Conservation (phyloP, 1,139 yeast species). For the Hyphopichia fennica region DNA sequence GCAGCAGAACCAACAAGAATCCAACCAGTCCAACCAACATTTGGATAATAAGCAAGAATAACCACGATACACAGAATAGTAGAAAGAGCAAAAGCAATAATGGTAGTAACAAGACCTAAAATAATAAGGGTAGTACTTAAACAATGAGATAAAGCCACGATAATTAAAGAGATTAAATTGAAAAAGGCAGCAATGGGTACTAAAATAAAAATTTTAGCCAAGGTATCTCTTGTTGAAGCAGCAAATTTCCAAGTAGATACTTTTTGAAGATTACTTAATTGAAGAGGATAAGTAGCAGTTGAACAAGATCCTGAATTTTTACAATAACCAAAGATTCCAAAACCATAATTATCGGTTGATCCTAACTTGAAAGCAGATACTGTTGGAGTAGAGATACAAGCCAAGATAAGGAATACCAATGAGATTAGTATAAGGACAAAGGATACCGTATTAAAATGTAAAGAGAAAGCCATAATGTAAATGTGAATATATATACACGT, state of each 20-base stretch:
- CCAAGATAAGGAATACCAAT: conserved; percentile 50
- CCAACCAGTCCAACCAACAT: conserved; percentile 71
- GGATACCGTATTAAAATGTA: conserved; percentile 32
- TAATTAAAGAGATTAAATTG: conserved; percentile 48
- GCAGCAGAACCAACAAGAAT: conserved; percentile 65
- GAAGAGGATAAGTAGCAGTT: conserved; percentile 35
- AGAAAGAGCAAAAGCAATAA: conserved; percentile 52
- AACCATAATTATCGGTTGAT: conserved; percentile 48
- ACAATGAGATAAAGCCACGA: conserved; percentile 34
- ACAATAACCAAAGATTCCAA: conserved; percentile 90
- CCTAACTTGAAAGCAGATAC: conserved; percentile 38
- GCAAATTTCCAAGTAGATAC: conserved; percentile 27
- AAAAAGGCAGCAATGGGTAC: conserved; percentile 84
- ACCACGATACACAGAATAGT: conserved; percentile 54
- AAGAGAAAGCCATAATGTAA: conserved; percentile 14
- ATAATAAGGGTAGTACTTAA: conserved; percentile 17
- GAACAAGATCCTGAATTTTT: conserved; percentile 46
- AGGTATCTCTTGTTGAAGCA: conserved; percentile 52
- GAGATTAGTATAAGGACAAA: conserved; percentile 35
- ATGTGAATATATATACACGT: background rate
- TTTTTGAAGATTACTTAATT: conserved; percentile 16
- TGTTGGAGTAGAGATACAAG: conserved; percentile 52
- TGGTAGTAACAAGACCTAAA: conserved; percentile 27
- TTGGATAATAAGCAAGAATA: conserved; percentile 60
- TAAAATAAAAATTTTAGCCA: conserved; percentile 71